Conservation (phyloP, 2,329 filamentous ascomycete species). For the Alternaria gansuensis region DNA sequence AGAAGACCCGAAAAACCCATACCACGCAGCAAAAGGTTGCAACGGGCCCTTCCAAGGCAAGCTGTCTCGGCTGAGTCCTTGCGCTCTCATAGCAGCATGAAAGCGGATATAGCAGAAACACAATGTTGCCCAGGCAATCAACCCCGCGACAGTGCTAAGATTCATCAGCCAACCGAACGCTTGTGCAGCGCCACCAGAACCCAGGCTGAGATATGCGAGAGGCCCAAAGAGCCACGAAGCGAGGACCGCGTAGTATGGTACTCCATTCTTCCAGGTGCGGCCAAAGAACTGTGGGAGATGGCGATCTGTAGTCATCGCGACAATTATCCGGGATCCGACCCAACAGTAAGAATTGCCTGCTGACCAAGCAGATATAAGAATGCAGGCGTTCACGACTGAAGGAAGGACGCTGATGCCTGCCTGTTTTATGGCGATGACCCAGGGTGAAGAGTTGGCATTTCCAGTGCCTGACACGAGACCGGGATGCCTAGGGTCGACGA, state of each 20-base stretch:
- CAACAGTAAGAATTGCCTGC: slow-evolving; percentile 41
- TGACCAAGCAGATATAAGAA: slow-evolving; percentile 40
- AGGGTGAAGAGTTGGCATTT: slow-evolving; percentile 58
- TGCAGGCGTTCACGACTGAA: slow-evolving; percentile 39
- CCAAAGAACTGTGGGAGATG: slow-evolving; percentile 38
- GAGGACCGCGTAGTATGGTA: slow-evolving; percentile 73
- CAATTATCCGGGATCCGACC: slow-evolving; percentile 36
- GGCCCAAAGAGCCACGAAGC: slow-evolving; percentile 63
- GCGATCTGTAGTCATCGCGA: slow-evolving; percentile 36
- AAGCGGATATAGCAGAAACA: slow-evolving; percentile 75
- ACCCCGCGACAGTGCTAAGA: slow-evolving; percentile 73
- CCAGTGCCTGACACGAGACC: slow-evolving; percentile 44
- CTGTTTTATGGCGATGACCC: slow-evolving; percentile 61
- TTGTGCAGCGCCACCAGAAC: slow-evolving; percentile 59
- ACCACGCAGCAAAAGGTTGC: slow-evolving; percentile 74
- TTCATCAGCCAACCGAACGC: slow-evolving; percentile 69
- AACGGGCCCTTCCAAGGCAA: slow-evolving; percentile 72
- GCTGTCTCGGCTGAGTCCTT: slow-evolving; percentile 64
- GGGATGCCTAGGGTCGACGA: slow-evolving; percentile 61
- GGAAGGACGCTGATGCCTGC: slow-evolving; percentile 55
- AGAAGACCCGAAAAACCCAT: slow-evolving; percentile 67
- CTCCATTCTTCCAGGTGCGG: slow-evolving; percentile 63
- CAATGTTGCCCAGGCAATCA: slow-evolving; percentile 55
- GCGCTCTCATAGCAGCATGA: slow-evolving; percentile 70
- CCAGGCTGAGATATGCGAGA: slow-evolving; percentile 77